Conservation (phyloP, 2,329 filamentous ascomycete species). For the Colletotrichum siamense region DNA sequence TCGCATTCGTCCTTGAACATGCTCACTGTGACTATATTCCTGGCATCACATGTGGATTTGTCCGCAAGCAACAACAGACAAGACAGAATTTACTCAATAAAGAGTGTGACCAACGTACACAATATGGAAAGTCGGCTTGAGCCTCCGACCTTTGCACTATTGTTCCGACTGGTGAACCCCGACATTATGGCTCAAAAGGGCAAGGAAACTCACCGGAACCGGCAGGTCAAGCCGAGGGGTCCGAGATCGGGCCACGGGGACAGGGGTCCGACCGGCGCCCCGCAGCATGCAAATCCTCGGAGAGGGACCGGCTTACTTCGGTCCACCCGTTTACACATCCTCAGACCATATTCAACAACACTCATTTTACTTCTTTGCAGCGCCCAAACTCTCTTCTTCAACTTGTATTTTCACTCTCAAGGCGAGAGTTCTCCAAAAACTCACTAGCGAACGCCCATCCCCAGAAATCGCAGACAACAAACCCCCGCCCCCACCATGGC, state of each 20-base stretch:
- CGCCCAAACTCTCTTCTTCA: background rate
- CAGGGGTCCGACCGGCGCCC: conserved; percentile 13
- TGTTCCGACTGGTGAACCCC: background rate
- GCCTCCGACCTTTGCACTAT: background rate
- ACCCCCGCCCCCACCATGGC: conserved; percentile 46
- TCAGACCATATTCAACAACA: background rate
- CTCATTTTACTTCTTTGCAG: background rate
- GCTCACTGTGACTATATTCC: background rate
- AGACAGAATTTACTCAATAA: background rate
- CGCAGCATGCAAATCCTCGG: background rate
- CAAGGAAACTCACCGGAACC: background rate
- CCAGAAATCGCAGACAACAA: background rate
- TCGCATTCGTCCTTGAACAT: background rate
- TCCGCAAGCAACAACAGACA: background rate
- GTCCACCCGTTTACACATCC: background rate
- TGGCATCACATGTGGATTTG: background rate
- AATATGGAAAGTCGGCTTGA: background rate
- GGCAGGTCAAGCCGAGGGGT: conserved; percentile 4
- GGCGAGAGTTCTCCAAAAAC: no score
- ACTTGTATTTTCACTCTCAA: rapidly evolving
- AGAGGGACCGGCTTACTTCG: background rate
- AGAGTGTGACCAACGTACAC: background rate
- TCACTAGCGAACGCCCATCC: background rate
- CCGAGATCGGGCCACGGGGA: conserved; percentile 16
- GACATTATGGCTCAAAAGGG: background rate